Conservation (phyloP, 176 grass and related monocot species). For the Zoysia pacifica region DNA sequence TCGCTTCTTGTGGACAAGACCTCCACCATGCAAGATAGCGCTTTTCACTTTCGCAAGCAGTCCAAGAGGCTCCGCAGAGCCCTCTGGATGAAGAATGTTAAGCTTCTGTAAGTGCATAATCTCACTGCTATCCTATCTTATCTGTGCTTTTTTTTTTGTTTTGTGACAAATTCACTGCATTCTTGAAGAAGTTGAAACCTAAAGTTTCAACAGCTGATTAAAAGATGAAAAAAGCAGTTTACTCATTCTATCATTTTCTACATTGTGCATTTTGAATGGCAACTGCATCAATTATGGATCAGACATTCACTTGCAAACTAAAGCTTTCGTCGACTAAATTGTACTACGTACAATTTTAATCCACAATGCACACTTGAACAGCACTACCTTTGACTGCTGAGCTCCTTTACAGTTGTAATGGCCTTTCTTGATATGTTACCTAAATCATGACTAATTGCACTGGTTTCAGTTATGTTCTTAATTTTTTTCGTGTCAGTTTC, state of each 20-base stretch:
- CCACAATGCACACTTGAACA: neutral
- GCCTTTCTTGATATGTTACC: neutral
- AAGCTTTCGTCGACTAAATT: neutral
- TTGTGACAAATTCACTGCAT: neutral
- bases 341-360: neutral
- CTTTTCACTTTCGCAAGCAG: conserved; percentile 90
- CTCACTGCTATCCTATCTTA: neutral
- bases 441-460: neutral
- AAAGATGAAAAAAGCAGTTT: neutral
- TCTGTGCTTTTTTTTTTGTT: neutral
- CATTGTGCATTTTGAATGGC: neutral
- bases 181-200: neutral
- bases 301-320: neutral
- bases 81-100: conserved; percentile 95
- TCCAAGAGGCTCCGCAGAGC: conserved; percentile 77
- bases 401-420: neutral
- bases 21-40: conserved; percentile 89
- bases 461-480: neutral
- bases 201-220: neutral
- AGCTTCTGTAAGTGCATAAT: conserved; percentile 71
- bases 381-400: neutral
- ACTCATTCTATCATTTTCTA: neutral
- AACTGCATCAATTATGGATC: neutral
- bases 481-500: neutral
- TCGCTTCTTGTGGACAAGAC: conserved; percentile 94